Evolutionary conservation across 2,329 filamentous ascomycete genomes (phyloP).

Genomic region (Aspergillus sp.): DNA sequence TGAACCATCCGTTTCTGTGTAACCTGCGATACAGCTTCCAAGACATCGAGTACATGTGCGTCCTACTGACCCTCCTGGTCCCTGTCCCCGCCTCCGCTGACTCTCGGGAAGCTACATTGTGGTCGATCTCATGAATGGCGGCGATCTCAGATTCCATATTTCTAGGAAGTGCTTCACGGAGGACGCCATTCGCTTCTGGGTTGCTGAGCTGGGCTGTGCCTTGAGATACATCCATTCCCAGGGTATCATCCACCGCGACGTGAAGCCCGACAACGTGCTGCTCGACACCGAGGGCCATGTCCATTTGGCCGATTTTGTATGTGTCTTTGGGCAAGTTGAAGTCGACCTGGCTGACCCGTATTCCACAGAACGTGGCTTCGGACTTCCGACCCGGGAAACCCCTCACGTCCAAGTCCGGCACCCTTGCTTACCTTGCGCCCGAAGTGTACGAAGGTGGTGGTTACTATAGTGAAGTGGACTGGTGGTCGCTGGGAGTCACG

Average conservation of each 20-base stretch:
- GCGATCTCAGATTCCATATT: constrained; percentile 94
- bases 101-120: constrained; percentile 63
- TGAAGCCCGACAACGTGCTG: constrained; percentile 87
- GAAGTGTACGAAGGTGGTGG: constrained; percentile 89
- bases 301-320: constrained; percentile 92
- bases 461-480: constrained; percentile 85
- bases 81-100: constrained; percentile 13
- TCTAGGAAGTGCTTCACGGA: constrained; percentile 97
- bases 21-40: constrained; percentile 98
- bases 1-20: constrained; percentile 96
- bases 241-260: constrained; percentile 80
- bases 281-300: constrained; percentile 86
- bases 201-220: constrained; percentile 85
- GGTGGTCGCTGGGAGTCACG: constrained; percentile 97
- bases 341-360: neutral
- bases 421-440: constrained; percentile 86
- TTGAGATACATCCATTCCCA: constrained; percentile 77
- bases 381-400: constrained; percentile 75
- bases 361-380: constrained; percentile 78
- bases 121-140: constrained; percentile 95
- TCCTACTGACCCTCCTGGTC: constrained; percentile 2
- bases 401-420: constrained; percentile 92
- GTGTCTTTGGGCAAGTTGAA: constrained; percentile 24
- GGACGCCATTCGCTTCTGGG: constrained; percentile 94
- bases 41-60: constrained; percentile 96